phyloP scores from a whole-genome alignment of 192 early-diverging fungal species.

The Coemansia pectinata region DNA sequence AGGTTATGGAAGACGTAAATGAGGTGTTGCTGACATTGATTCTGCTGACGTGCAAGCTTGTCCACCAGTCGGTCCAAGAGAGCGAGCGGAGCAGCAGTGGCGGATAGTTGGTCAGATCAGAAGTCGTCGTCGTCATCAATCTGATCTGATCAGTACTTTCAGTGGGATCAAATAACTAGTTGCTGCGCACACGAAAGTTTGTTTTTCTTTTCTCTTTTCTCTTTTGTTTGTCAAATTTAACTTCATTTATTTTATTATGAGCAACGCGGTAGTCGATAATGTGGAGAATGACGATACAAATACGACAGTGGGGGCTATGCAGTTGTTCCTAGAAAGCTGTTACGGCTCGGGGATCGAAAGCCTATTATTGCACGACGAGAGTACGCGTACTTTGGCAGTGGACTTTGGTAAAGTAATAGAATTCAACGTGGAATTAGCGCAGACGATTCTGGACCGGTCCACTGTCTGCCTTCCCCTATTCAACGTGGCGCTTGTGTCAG shows the following conservation, averaged over 20 bases:
- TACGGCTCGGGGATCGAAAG: not conserved
- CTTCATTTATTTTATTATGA: not conserved
- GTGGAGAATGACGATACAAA: not conserved
- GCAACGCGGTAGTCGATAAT: not conserved
- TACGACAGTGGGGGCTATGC: slow-evolving; percentile 12
- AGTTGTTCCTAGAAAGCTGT: slow-evolving; percentile 18
- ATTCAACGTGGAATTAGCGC: slow-evolving; percentile 27
- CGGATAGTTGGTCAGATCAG: not conserved
- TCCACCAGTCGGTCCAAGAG: not conserved
- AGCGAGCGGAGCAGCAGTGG: not conserved
- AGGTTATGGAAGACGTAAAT: too few relatives aligned
- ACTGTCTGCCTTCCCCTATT: slow-evolving; percentile 13
- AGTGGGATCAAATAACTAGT: too few relatives aligned
- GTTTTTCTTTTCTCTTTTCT: not conserved
- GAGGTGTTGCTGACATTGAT: too few relatives aligned
- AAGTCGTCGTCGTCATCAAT: too few relatives aligned
- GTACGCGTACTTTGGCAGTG: not conserved
- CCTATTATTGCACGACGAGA: not conserved
- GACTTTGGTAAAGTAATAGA: slow-evolving; percentile 33
- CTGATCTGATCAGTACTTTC: not conserved
- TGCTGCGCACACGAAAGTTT: too few relatives aligned
- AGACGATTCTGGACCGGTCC: slow-evolving; percentile 17
- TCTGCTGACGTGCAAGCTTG: too few relatives aligned
- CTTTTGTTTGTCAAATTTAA: not conserved
- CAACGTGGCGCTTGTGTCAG: slow-evolving; percentile 10